These are phyloP conservation scores for Serendipita vermifera DNA, from an alignment of 768 basidiomycete species.

Conservation along the genomic window DNA sequence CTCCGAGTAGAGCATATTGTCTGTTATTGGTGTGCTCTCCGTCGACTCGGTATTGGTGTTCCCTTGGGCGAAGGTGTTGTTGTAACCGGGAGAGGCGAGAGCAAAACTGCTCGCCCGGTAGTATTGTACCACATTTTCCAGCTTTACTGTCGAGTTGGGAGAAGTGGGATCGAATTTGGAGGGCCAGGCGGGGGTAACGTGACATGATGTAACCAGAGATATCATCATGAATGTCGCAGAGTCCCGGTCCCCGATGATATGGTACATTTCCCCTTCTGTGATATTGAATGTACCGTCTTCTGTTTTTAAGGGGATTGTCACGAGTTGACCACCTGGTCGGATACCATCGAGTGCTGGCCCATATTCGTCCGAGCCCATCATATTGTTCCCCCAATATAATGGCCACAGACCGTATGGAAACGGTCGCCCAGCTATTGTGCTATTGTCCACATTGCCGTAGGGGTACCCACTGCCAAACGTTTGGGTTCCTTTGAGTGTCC, in stretches of 20 bases:
- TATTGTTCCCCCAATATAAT: neutral
- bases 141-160: neutral
- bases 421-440: neutral
- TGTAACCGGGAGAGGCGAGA: slow-evolving; percentile 10
- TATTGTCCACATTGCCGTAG: neutral
- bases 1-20: too few species aligned
- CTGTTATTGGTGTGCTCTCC: too few species aligned
- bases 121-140: slow-evolving; percentile 9
- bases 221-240: too few species aligned
- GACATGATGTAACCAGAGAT: too few species aligned
- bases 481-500: neutral
- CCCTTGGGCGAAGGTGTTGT: too few species aligned
- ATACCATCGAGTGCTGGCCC: neutral
- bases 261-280: too few species aligned
- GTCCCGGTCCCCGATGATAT: too few species aligned
- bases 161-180: too few species aligned
- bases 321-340: neutral
- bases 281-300: neutral
- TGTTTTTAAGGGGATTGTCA: neutral
- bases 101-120: slow-evolving; percentile 9
- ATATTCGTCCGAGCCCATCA: neutral
- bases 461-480: slow-evolving; percentile 5
- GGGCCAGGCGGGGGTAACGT: too few species aligned
- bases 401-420: slow-evolving; percentile 6
- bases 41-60: too few species aligned